phyloP scores from a whole-genome alignment of 2,329 filamentous ascomycete species.

The Trichophyton simii region DNA sequence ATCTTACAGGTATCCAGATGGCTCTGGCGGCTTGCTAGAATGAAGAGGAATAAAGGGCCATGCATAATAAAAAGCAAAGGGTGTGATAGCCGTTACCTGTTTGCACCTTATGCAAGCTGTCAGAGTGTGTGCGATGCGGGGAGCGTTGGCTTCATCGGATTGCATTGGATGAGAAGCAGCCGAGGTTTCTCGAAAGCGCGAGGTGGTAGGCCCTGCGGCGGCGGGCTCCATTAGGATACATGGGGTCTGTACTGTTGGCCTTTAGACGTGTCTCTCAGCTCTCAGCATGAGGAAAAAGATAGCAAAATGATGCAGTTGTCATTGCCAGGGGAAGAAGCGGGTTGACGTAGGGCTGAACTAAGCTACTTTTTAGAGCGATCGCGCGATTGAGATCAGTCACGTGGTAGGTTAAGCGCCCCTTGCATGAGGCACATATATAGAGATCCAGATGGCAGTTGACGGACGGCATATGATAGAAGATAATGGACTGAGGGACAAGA shows the following conservation, averaged over 20 bases:
- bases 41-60: background rate
- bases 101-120: slow-evolving; percentile 11
- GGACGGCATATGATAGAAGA: no score
- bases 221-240: slow-evolving; percentile 9
- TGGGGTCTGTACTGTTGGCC: background rate
- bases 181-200: background rate
- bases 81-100: slow-evolving; percentile 8
- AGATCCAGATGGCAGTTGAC: background rate
- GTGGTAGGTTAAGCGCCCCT: background rate
- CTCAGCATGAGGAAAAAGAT: background rate
- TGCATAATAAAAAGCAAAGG: background rate
- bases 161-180: background rate
- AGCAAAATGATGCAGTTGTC: background rate
- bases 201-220: slow-evolving; percentile 1
- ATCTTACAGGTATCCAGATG: background rate
- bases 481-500: no score
- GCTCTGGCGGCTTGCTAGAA: background rate
- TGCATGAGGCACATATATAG: background rate
- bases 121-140: slow-evolving; percentile 12
- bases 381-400: background rate
- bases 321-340: background rate
- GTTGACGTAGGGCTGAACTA: slow-evolving; percentile 1
- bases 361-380: background rate
- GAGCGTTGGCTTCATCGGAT: slow-evolving; percentile 4
- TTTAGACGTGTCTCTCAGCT: background rate